Percentiles rank a stretch among this genome's conserved stretches.
Evolutionary conservation across 2,329 filamentous ascomycete species (phyloP).

Genomic region (Neonectria magnoliae): DNA sequence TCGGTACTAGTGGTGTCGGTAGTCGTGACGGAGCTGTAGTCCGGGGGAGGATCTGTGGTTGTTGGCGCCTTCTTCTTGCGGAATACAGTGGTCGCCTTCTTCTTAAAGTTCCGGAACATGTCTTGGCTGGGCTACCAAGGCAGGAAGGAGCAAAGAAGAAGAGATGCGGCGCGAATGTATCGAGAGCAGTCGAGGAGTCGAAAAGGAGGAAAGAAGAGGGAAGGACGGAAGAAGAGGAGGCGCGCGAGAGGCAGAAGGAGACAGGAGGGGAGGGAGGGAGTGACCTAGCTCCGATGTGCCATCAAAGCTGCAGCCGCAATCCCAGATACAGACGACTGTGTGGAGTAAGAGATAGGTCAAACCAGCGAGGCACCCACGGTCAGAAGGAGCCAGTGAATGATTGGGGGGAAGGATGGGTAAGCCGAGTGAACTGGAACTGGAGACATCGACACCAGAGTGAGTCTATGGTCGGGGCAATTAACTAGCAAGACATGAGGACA

Average conservation of each 20-base stretch:
- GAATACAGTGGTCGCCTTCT: constrained; percentile 37
- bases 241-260: no score
- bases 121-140: constrained; percentile 7
- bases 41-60: constrained; percentile 25
- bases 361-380: neutral
- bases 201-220: neutral
- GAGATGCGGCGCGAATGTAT: neutral
- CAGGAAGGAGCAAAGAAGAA: neutral
- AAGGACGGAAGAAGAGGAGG: neutral
- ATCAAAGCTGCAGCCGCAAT: neutral
- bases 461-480: neutral
- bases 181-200: neutral
- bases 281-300: neutral
- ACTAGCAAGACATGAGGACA: neutral
- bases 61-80: constrained; percentile 32
- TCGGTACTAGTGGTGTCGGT: neutral
- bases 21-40: constrained; percentile 9
- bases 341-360: neutral
- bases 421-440: neutral
- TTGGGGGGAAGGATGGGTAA: no score
- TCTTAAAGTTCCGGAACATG: constrained; percentile 42
- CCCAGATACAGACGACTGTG: neutral
- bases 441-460: neutral
- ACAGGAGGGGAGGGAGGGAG: neutral
- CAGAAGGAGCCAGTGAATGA: neutral